These are phyloP conservation scores for Aspergillus caelatus DNA, from an alignment of 2,329 filamentous ascomycete genomes.

Conservation along the genomic window DNA sequence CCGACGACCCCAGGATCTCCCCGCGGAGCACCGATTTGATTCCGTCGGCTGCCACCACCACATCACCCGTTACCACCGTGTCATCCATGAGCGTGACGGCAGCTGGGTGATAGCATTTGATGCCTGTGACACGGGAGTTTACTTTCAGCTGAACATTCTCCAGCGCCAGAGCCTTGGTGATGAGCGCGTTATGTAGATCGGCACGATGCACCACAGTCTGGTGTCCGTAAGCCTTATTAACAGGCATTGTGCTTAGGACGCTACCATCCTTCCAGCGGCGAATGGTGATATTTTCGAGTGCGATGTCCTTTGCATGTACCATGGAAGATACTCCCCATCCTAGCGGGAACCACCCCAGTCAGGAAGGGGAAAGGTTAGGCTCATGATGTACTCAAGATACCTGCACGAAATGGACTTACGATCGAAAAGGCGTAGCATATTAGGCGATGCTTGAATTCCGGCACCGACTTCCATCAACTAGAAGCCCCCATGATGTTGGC, in stretches of 20 bases:
- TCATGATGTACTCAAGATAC: background rate
- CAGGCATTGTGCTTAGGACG: background rate
- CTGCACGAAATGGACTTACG: background rate
- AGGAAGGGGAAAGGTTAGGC: background rate
- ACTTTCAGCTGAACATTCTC: background rate
- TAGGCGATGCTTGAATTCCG: background rate
- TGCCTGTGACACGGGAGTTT: background rate
- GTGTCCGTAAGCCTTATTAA: background rate
- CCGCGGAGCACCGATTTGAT: background rate
- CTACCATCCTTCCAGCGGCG: background rate
- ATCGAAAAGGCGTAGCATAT: background rate
- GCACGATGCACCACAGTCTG: background rate
- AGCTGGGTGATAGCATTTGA: background rate
- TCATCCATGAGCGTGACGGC: background rate
- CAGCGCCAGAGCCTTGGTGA: background rate
- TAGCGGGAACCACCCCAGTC: background rate
- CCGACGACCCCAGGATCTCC: background rate
- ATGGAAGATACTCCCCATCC: background rate
- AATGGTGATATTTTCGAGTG: background rate
- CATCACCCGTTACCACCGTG: background rate
- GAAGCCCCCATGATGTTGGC: background rate
- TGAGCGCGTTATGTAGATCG: background rate
- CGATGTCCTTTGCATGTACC: background rate
- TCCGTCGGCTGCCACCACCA: background rate
- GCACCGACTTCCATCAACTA: background rate